These are phyloP conservation scores for Nakaseomyces sp. DNA, from an alignment of 1,139 yeast species.

Conservation along the genomic window DNA sequence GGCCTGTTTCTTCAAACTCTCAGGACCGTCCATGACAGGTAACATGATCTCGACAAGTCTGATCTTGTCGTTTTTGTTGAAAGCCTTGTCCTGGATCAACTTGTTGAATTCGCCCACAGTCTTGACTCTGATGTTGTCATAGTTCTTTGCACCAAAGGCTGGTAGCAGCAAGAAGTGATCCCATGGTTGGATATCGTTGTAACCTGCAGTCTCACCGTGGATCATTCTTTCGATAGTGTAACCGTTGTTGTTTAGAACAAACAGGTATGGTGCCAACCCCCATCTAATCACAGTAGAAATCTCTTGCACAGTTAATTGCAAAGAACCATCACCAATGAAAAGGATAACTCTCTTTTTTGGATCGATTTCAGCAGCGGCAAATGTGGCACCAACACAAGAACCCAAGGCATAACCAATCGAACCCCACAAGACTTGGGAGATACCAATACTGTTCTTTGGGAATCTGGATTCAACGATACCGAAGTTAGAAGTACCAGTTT, in stretches of 20 bases:
- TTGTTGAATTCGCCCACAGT: slow-evolving; percentile 60
- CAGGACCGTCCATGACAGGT: slow-evolving; percentile 75
- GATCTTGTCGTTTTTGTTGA: slow-evolving; percentile 44
- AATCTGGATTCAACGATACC: slow-evolving; percentile 72
- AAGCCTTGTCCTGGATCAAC: slow-evolving; percentile 44
- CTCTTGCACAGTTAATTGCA: slow-evolving; percentile 82
- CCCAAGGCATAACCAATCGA: slow-evolving; percentile 85
- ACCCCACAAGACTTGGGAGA: slow-evolving; percentile 85
- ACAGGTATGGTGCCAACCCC: slow-evolving; percentile 71
- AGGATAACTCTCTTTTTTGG: slow-evolving; percentile 62
- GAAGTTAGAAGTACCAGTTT: slow-evolving; percentile 84
- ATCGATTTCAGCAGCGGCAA: slow-evolving; percentile 71
- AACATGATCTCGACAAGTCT: slow-evolving; percentile 73
- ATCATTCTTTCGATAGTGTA: slow-evolving; percentile 85
- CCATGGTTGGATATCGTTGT: slow-evolving; percentile 81
- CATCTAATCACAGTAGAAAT: slow-evolving; percentile 77
- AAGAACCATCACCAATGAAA: slow-evolving; percentile 85
- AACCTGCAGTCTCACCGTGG: slow-evolving; percentile 67
- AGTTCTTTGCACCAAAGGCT: slow-evolving; percentile 58
- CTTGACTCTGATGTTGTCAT: slow-evolving; percentile 42
- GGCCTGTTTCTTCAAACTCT: slow-evolving; percentile 63
- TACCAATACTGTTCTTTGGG: slow-evolving; percentile 66
- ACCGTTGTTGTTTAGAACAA: slow-evolving; percentile 77
- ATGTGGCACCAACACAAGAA: slow-evolving; percentile 73
- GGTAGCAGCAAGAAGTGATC: slow-evolving; percentile 60